Conservation (phyloP, 1,284 basidiomycete species). For the Boletellus deceptivus region DNA sequence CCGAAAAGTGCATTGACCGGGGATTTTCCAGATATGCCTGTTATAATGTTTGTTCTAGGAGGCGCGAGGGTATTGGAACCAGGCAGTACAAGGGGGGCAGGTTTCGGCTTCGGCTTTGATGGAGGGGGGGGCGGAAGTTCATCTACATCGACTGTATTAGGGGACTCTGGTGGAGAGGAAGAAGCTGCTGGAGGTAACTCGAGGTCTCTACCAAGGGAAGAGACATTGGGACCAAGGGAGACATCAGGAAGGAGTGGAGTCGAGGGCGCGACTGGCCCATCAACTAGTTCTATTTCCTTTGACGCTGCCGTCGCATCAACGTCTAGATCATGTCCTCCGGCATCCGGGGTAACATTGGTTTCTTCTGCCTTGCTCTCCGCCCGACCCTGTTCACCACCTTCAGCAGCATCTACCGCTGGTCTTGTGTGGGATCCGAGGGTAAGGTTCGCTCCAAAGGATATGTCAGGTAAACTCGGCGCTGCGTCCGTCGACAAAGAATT, state of each 20-base stretch:
- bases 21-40: slow-evolving; percentile 26
- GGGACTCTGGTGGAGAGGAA: slow-evolving; percentile 4
- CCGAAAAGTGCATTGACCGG: slow-evolving; percentile 27
- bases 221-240: slow-evolving; percentile 8
- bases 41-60: slow-evolving; percentile 22
- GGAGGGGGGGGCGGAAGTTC: slow-evolving; percentile 22
- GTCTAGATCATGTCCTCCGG: slow-evolving; percentile 1
- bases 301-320: not conserved
- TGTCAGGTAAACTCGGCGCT: slow-evolving; percentile 13
- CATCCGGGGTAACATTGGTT: not conserved
- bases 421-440: slow-evolving; percentile 13
- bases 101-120: slow-evolving; percentile 21
- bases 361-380: not conserved
- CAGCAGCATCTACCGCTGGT: slow-evolving; percentile 3
- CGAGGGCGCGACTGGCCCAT: not conserved
- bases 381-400: slow-evolving; percentile 9
- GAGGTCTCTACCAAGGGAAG: slow-evolving; percentile 10
- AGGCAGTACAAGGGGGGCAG: slow-evolving; percentile 13
- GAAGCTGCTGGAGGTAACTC: slow-evolving; percentile 4
- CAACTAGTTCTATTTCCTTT: not conserved
- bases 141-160: slow-evolving; percentile 12
- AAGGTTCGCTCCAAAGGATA: slow-evolving; percentile 20
- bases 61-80: slow-evolving; percentile 9
- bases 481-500: slow-evolving; percentile 3
- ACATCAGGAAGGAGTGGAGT: slow-evolving; percentile 11